These are phyloP conservation scores for Petunia secreta DNA, from an alignment of 257 asterid species.

Conservation along the genomic window DNA sequence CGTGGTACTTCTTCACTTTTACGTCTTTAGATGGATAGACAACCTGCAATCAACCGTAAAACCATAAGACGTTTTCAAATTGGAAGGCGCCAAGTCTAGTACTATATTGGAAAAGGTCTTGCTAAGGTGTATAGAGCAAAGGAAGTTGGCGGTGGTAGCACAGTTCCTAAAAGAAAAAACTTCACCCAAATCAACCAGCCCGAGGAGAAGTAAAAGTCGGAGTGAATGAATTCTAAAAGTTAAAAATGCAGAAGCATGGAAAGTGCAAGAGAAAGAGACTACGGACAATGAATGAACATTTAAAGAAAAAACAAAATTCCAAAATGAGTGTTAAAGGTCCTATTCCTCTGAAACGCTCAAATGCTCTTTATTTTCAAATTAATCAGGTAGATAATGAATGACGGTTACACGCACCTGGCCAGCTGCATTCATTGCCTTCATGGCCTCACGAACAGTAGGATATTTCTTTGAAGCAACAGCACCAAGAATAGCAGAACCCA, in stretches of 20 bases:
- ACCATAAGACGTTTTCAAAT: background rate
- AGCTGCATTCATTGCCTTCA: slow-evolving; percentile 88
- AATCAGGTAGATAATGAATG: background rate
- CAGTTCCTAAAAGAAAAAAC: background rate
- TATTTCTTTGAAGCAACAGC: slow-evolving; percentile 93
- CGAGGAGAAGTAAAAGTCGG: background rate
- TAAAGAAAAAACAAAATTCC: background rate
- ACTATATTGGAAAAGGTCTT: background rate
- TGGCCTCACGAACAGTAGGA: slow-evolving; percentile 70
- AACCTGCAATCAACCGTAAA: slow-evolving; percentile 49
- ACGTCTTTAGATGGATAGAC: slow-evolving; percentile 75
- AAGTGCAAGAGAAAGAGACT: background rate
- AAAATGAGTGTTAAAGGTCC: background rate
- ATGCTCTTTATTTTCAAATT: background rate
- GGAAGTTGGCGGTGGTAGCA: background rate
- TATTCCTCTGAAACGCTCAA: background rate
- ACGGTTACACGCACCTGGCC: slow-evolving; percentile 64
- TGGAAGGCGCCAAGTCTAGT: background rate
- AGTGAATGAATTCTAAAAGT: background rate
- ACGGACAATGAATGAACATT: background rate
- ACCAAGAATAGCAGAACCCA: slow-evolving; percentile 98
- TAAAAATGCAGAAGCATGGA: background rate
- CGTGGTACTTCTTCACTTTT: slow-evolving; percentile 77
- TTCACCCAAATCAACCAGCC: background rate
- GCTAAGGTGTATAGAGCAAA: background rate